Evolutionary conservation across 495 filamentous ascomycete species (phyloP).

Genomic region (Xeromyces bisporus): DNA sequence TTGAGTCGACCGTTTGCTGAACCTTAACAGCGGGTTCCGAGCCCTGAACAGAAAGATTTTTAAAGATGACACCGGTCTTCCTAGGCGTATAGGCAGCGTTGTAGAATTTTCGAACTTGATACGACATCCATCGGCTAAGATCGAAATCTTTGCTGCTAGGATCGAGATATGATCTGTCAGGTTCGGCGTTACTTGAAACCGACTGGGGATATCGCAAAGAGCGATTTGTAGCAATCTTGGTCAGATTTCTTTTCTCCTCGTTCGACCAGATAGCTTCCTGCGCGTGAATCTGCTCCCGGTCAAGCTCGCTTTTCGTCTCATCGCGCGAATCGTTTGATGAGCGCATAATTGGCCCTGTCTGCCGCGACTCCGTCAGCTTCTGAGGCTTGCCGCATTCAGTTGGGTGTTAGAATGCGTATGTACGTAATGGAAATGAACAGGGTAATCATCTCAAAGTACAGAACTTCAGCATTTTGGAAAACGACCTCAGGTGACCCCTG

Average conservation of each 20-base stretch:
- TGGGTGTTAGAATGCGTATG: too few relatives aligned
- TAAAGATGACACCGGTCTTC: slow-evolving; percentile 28
- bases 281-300: not conserved
- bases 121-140: not conserved
- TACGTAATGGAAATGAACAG: too few relatives aligned
- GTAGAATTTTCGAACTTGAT: not conserved
- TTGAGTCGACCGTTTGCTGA: slow-evolving; percentile 35
- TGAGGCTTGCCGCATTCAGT: too few relatives aligned
- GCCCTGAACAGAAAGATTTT: slow-evolving; percentile 37
- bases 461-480: too few relatives aligned
- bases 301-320: too few relatives aligned
- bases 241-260: not conserved
- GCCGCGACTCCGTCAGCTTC: too few relatives aligned
- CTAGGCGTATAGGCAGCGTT: not conserved
- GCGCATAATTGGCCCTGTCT: too few relatives aligned
- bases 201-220: not conserved
- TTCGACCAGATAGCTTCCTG: not conserved
- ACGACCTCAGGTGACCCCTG: too few relatives aligned
- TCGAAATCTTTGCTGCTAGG: not conserved
- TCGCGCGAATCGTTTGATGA: too few relatives aligned
- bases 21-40: slow-evolving; percentile 37
- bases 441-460: too few relatives aligned
- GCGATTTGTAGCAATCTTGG: not conserved
- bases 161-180: not conserved
- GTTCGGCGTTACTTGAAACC: not conserved